phyloP scores from a whole-genome alignment of 202 grass and related monocot species.

The Elaeis oleifera region DNA sequence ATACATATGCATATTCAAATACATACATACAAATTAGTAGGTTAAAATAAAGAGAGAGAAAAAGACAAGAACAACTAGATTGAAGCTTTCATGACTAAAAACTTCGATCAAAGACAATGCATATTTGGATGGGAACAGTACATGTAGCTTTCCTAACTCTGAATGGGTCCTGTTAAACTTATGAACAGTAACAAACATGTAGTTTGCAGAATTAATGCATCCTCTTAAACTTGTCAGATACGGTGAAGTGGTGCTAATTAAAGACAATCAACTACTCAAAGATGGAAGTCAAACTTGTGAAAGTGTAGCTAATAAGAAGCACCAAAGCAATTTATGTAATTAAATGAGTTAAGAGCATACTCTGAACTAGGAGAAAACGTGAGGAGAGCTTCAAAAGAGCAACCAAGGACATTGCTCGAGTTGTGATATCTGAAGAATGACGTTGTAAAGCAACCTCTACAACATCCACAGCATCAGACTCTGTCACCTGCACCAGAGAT shows the following conservation, averaged over 20 bases:
- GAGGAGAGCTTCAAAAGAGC: conserved; percentile 94
- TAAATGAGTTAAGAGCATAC: conserved; percentile 44
- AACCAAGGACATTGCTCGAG: conserved; percentile 92
- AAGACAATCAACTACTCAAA: too few species aligned
- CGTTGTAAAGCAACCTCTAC: conserved; percentile 62
- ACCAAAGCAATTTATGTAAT: not conserved
- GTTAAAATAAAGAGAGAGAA: too few species aligned
- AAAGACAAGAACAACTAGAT: too few species aligned
- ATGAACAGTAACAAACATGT: not conserved
- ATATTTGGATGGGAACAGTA: too few species aligned
- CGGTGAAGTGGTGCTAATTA: not conserved
- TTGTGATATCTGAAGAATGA: conserved; percentile 78
- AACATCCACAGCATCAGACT: conserved; percentile 93
- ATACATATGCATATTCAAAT: too few species aligned
- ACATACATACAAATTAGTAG: too few species aligned
- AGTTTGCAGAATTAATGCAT: not conserved
- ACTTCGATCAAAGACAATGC: too few species aligned
- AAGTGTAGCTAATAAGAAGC: not conserved
- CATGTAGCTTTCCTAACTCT: too few species aligned
- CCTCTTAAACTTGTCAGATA: conserved; percentile 1
- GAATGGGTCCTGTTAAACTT: too few species aligned
- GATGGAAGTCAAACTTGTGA: not conserved
- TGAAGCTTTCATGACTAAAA: too few species aligned
- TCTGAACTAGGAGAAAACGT: conserved; percentile 74
- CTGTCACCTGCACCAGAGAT: conserved; percentile 75